Evolutionary conservation across 768 basidiomycete species (phyloP).

Genomic region (Lanmaoa pseudosensibilis): DNA sequence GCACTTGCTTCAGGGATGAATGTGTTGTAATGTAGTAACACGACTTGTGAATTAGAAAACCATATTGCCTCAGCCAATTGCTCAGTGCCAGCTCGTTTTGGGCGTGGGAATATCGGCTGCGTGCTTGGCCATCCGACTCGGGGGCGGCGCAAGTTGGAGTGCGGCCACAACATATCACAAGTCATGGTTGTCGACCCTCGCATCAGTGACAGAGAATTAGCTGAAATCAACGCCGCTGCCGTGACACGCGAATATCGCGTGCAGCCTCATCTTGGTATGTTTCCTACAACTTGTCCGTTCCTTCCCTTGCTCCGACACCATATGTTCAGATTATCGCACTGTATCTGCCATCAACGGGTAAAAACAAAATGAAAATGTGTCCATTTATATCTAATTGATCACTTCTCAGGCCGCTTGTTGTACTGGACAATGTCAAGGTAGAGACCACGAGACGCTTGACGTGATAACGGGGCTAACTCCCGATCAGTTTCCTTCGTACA

Average conservation of each 20-base stretch:
- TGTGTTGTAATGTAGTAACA: slow-evolving; percentile 18
- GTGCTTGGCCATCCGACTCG: slow-evolving; percentile 4
- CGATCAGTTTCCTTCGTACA: slow-evolving; percentile 90
- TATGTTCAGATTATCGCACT: slow-evolving; percentile 83
- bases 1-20: slow-evolving; percentile 36
- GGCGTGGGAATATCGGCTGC: slow-evolving; percentile 26
- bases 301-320: slow-evolving; percentile 4
- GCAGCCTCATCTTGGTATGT: slow-evolving; percentile 81
- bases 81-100: neutral
- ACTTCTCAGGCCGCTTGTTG: slow-evolving; percentile 79
- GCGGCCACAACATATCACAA: neutral
- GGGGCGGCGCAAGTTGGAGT: slow-evolving; percentile 9
- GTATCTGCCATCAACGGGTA: slow-evolving; percentile 98
- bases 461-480: slow-evolving; percentile 13
- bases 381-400: slow-evolving; percentile 8
- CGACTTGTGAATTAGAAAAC: neutral
- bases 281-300: slow-evolving; percentile 4
- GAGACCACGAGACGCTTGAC: slow-evolving; percentile 20
- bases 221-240: slow-evolving; percentile 82
- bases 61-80: neutral
- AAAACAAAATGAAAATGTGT: slow-evolving; percentile 27
- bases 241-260: slow-evolving; percentile 88
- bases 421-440: slow-evolving; percentile 98
- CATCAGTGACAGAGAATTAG: slow-evolving; percentile 69
- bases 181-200: slow-evolving; percentile 52